Evolutionary conservation across 1,284 basidiomycete species (phyloP).

Genomic region (Puccinia novopanici): DNA sequence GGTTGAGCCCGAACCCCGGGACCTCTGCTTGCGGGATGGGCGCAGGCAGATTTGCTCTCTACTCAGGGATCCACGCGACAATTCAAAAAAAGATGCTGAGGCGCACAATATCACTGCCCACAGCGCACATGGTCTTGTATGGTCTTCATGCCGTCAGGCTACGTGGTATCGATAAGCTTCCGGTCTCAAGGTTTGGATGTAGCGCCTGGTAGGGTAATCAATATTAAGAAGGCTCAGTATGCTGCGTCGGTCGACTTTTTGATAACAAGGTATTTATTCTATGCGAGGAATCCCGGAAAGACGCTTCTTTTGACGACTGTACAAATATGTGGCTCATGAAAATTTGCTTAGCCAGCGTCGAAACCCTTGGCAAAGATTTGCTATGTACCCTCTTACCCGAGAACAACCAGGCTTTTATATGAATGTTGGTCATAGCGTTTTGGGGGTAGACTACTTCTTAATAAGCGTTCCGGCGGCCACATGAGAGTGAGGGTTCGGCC

Average conservation of each 20-base stretch:
- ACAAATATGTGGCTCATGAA: too few relatives aligned
- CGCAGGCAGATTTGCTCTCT: not conserved
- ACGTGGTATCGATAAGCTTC: too few relatives aligned
- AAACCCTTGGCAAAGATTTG: not conserved
- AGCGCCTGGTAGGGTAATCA: too few relatives aligned
- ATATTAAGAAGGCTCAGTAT: not conserved
- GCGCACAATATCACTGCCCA: too few relatives aligned
- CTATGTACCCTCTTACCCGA: too few relatives aligned
- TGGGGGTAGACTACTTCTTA: not conserved
- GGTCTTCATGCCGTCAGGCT: too few relatives aligned
- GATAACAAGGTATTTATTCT: too few relatives aligned
- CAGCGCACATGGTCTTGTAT: too few relatives aligned
- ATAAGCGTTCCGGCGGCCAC: not conserved
- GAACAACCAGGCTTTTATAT: not conserved
- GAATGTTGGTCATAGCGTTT: not conserved
- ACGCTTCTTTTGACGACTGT: too few relatives aligned
- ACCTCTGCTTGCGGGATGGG: not conserved
- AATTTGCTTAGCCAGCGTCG: not conserved
- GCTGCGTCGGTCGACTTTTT: not conserved
- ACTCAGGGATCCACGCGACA: not conserved
- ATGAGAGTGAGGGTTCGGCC: not conserved
- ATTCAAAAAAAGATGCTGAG: too few relatives aligned
- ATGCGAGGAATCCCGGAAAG: too few relatives aligned
- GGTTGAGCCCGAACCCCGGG: not conserved
- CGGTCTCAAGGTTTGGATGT: too few relatives aligned